These are phyloP conservation scores for Dactylellina sp. DNA, from an alignment of 2,329 filamentous ascomycete genomes.

Conservation along the genomic window DNA sequence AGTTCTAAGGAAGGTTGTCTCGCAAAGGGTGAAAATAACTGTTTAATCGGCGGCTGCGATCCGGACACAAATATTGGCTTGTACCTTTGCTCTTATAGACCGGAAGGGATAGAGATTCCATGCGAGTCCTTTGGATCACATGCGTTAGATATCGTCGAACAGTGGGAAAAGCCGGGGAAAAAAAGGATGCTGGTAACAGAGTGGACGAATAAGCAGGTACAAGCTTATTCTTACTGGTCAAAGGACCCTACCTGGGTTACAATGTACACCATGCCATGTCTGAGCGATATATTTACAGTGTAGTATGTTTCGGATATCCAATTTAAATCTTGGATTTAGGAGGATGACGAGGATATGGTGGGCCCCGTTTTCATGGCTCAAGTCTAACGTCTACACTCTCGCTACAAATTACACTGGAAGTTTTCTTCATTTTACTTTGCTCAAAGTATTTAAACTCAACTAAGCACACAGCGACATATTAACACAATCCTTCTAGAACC, in stretches of 20 bases:
- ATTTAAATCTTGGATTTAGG: no score
- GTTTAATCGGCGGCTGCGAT: constrained; percentile 20
- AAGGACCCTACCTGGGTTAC: constrained; percentile 33
- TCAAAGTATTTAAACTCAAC: no score
- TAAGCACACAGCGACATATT: no score
- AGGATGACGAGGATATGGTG: no score
- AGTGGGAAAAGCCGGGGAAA: constrained; percentile 12
- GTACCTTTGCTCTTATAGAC: constrained; percentile 32
- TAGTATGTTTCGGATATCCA: no score
- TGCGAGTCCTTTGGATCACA: constrained; percentile 9
- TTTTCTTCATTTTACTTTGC: no score
- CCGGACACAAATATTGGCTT: constrained; percentile 4
- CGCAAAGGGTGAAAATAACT: constrained; percentile 9
- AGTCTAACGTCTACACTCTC: no score
- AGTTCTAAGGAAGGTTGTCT: not conserved
- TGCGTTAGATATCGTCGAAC: constrained; percentile 12
- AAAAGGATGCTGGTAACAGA: constrained; percentile 13
- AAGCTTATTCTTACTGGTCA: constrained; percentile 39
- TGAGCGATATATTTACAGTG: not conserved
- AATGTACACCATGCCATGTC: constrained; percentile 34
- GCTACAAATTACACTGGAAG: no score
- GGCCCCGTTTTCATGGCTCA: no score
- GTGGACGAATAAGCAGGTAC: constrained; percentile 20
- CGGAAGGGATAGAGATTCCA: constrained; percentile 8
- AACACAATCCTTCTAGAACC: no score